Conservation (phyloP, 306 rosid genomes). For the Clitoria ternatea region DNA sequence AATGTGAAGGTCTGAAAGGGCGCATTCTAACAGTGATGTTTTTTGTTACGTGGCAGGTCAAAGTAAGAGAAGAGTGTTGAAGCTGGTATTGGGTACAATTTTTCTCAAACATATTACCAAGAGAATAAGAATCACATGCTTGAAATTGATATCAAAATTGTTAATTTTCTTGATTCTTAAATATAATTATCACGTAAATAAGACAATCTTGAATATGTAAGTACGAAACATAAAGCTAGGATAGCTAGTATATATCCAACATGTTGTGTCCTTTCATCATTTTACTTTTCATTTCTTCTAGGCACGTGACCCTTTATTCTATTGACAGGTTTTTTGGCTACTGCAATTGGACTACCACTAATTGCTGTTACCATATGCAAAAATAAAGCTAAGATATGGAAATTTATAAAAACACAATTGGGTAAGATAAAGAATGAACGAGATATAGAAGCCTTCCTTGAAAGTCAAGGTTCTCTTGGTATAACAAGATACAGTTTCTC, state of each 20-base stretch:
- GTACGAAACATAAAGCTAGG: background rate
- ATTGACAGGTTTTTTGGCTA: slow-evolving; percentile 31
- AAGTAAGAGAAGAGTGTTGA: slow-evolving; percentile 25
- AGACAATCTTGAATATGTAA: background rate
- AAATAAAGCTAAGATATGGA: slow-evolving; percentile 29
- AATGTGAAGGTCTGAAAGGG: background rate
- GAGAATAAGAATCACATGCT: background rate
- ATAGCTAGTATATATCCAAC: background rate
- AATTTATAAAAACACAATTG: slow-evolving; percentile 7
- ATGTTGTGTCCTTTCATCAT: background rate
- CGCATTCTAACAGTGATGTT: background rate
- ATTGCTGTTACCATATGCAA: slow-evolving; percentile 38
- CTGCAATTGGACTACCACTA: slow-evolving; percentile 39
- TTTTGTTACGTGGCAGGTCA: slow-evolving; percentile 18
- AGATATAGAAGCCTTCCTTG: slow-evolving; percentile 34
- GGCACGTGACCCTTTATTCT: background rate
- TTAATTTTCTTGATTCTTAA: background rate
- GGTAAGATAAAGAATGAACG: slow-evolving; percentile 15
- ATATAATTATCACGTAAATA: background rate
- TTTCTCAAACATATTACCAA: background rate
- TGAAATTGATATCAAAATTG: background rate
- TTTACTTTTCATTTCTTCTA: background rate
- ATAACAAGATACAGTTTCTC: slow-evolving; percentile 32
- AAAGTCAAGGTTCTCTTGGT: slow-evolving; percentile 28
- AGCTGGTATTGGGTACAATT: slow-evolving; percentile 29